Evolutionary conservation across 192 early-diverging fungal species (phyloP).

Genomic region (Backusella liffmaniae): DNA sequence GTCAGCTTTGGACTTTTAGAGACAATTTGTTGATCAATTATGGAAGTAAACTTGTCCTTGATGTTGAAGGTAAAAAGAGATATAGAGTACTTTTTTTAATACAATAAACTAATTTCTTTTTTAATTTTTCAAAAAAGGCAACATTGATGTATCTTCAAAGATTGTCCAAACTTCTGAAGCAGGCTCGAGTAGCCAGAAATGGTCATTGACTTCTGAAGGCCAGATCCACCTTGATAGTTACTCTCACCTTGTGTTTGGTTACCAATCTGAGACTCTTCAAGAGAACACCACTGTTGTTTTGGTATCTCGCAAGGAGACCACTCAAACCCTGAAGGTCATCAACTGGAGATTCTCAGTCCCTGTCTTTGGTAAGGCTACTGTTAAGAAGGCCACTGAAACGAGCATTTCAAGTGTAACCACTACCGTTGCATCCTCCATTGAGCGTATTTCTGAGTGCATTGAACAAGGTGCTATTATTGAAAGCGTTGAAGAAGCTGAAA

Average conservation of each 20-base stretch:
- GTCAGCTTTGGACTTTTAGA: conserved; percentile 27
- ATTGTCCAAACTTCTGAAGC: conserved; percentile 10
- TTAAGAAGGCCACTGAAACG: background rate
- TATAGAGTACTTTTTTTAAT: background rate
- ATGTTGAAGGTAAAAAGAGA: conserved; percentile 9
- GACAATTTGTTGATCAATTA: conserved; percentile 29
- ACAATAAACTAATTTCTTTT: background rate
- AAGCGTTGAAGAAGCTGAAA: background rate
- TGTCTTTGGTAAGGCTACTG: conserved; percentile 21
- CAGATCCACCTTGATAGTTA: conserved; percentile 22
- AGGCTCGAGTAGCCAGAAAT: conserved; percentile 18
- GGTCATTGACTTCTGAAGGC: conserved; percentile 22
- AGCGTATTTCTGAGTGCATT: conserved; percentile 5
- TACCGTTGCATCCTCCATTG: background rate
- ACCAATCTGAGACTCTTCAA: background rate
- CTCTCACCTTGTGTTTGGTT: conserved; percentile 7
- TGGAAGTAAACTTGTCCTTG: conserved; percentile 22
- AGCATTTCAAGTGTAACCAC: background rate
- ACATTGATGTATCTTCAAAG: background rate
- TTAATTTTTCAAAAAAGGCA: background rate
- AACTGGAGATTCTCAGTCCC: conserved; percentile 27
- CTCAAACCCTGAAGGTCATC: background rate
- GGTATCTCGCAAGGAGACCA: background rate
- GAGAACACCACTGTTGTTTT: background rate
- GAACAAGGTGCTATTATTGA: conserved; percentile 17